phyloP scores from a whole-genome alignment of 2,329 filamentous ascomycete genomes.

The Neurospora crassa region DNA sequence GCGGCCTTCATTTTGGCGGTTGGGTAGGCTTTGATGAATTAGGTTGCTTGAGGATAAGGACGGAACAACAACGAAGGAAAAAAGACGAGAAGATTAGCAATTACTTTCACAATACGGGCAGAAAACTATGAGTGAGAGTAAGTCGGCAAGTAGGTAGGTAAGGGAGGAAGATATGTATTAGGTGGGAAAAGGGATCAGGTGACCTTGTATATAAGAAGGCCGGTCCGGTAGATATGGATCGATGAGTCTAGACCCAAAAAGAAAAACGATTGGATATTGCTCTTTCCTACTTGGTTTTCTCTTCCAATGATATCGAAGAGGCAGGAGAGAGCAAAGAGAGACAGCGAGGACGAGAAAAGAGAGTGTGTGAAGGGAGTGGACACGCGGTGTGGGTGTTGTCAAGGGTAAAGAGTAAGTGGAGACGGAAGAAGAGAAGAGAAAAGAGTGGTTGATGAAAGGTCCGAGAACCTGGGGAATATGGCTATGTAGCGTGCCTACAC shows the following conservation, averaged over 20 bases:
- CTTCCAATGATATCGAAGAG: neutral
- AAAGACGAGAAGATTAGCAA: neutral
- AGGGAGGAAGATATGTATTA: neutral
- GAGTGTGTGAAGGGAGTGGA: neutral
- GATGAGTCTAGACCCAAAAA: neutral
- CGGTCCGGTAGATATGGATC: neutral
- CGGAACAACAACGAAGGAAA: neutral
- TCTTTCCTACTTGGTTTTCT: neutral
- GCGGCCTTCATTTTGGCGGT: slow-evolving; percentile 32
- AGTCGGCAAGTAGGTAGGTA: neutral
- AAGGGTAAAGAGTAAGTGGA: neutral
- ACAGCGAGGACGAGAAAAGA: neutral
- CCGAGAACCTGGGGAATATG: neutral
- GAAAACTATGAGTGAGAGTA: neutral
- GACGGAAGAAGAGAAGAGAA: neutral
- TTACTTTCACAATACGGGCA: neutral
- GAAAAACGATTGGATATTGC: neutral
- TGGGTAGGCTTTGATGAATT: neutral
- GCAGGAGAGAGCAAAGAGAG: neutral
- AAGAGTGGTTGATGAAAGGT: neutral
- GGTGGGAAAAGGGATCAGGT: neutral
- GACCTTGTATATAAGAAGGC: neutral
- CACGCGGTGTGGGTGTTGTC: neutral
- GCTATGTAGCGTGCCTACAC: neutral
- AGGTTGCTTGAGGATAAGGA: neutral